A percentile compares a stretch with the other conserved stretches of the same genome.
phyloP scores from a whole-genome alignment of 2,329 filamentous ascomycete genomes.

The Aspergillus udagawae region DNA sequence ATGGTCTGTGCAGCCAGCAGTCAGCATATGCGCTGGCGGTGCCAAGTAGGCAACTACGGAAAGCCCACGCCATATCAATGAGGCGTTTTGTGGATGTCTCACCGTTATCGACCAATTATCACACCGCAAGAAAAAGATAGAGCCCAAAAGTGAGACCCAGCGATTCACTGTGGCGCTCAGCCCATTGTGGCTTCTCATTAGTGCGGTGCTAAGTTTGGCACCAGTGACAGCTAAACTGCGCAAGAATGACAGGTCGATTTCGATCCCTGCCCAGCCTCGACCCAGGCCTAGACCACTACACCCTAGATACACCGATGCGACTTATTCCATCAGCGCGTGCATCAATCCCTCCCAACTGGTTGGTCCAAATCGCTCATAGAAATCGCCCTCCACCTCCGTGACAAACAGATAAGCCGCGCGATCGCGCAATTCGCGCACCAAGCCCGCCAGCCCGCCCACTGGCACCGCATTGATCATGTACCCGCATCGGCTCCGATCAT shows the following conservation, averaged over 20 bases:
- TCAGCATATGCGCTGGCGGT: no score
- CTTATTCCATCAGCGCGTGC: not conserved
- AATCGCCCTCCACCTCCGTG: constrained; percentile 12
- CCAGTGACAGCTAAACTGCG: no score
- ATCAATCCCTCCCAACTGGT: constrained; percentile 10
- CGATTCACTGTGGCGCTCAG: no score
- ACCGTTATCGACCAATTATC: not conserved
- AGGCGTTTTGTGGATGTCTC: not conserved
- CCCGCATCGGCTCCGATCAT: constrained; percentile 8
- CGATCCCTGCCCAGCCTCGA: no score
- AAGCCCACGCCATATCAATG: not conserved
- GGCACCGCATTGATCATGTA: constrained; percentile 15
- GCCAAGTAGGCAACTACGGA: not conserved
- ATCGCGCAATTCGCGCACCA: constrained; percentile 14
- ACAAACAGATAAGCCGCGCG: constrained; percentile 12
- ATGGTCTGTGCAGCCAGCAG: no score
- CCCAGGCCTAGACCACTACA: no score
- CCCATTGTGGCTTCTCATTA: no score
- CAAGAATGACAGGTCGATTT: not conserved
- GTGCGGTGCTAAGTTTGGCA: no score
- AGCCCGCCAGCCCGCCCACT: constrained; percentile 2
- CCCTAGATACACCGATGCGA: no score
- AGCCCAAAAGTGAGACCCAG: no score
- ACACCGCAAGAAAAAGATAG: no score
- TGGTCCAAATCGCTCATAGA: constrained; percentile 16